Percentiles rank a stretch among this genome's conserved stretches.
These are phyloP conservation scores for Syzygium aqueum DNA, from an alignment of 345 rosid species.

Conservation along the genomic window DNA sequence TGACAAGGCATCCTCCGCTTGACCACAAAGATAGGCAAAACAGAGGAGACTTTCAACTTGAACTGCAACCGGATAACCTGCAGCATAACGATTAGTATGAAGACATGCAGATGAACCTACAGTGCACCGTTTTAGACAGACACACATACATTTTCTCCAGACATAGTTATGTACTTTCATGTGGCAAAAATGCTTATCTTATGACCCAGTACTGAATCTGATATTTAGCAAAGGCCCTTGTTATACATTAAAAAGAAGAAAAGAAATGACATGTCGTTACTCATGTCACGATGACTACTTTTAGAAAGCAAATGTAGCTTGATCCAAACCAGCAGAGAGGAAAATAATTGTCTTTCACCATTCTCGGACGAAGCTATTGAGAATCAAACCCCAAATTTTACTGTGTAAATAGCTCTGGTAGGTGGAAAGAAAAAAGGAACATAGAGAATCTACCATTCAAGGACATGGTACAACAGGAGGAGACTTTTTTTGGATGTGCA, in stretches of 20 bases:
- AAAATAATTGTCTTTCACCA: background rate
- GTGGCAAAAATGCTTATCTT: background rate
- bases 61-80: slow-evolving; percentile 51
- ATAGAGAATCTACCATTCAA: background rate
- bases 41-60: slow-evolving; percentile 76
- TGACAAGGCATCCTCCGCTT: slow-evolving; percentile 38
- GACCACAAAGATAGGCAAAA: slow-evolving; percentile 52
- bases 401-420: background rate
- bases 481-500: background rate
- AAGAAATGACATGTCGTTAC: background rate
- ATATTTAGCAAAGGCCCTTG: background rate
- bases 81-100: background rate
- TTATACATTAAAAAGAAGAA: background rate
- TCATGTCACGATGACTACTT: background rate
- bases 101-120: background rate
- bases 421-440: background rate
- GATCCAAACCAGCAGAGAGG: background rate
- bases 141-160: background rate
- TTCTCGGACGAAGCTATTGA: background rate
- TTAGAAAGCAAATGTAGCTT: background rate
- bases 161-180: background rate
- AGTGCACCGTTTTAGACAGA: background rate
- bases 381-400: background rate
- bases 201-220: background rate
- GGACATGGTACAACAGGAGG: background rate